Evolutionary conservation across 106 monocot species (phyloP).

Genomic region (Dioscorea zingiberensis): DNA sequence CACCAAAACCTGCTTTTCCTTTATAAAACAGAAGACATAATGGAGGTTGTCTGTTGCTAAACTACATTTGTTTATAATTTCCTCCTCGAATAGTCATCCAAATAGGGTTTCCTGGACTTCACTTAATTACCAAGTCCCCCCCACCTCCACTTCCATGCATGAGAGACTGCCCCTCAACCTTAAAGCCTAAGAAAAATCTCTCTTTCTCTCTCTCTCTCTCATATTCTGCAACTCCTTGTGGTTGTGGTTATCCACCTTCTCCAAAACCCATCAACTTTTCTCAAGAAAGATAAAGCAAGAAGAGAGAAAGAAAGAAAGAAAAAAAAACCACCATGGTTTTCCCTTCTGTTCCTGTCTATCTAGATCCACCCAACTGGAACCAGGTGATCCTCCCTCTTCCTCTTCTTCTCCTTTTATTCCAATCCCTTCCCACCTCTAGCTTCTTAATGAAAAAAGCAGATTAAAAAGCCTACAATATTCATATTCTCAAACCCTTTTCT

Average conservation of each 20-base stretch:
- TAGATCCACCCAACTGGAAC: constrained; percentile 68
- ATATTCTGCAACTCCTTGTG: constrained; percentile 23
- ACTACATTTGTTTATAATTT: neutral
- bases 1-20: neutral
- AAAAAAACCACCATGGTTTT: constrained; percentile 51
- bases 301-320: constrained; percentile 1
- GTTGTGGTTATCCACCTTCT: constrained; percentile 42
- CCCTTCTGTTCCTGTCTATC: constrained; percentile 47
- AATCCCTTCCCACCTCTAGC: neutral
- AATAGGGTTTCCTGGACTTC: neutral
- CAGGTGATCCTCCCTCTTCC: constrained; percentile 35
- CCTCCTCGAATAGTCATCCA: neutral
- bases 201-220: constrained; percentile 6
- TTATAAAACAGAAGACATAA: neutral
- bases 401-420: neutral
- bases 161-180: constrained; percentile 2
- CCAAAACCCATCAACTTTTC: constrained; percentile 22
- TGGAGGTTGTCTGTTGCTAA: neutral
- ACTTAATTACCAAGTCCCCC: neutral
- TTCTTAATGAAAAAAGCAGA: constrained; percentile 11
- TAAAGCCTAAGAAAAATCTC: neutral
- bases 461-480: constrained; percentile 1
- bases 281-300: neutral
- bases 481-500: constrained; percentile 11
- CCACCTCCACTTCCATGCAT: neutral